Conservation (phyloP, 352 stramenopile genomes). For the Globisporangium radiosum region DNA sequence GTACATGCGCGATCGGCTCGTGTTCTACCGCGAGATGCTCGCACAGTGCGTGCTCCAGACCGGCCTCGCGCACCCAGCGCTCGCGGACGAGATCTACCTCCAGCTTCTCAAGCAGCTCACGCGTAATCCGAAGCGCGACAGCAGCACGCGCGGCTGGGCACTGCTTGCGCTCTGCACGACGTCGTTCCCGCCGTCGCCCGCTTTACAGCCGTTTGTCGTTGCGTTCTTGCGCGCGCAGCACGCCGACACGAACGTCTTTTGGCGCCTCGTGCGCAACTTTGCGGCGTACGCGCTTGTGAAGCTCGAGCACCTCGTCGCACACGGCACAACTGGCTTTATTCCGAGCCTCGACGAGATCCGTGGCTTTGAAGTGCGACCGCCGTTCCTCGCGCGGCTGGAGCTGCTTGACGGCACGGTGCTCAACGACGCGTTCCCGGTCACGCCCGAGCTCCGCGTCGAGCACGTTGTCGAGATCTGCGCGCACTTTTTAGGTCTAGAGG, state of each 20-base stretch:
- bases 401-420: slow-evolving; percentile 89
- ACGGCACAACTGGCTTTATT: slow-evolving; percentile 90
- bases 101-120: slow-evolving; percentile 93
- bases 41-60: slow-evolving; percentile 92
- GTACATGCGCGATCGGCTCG: slow-evolving; percentile 93
- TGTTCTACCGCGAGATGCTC: slow-evolving; percentile 92
- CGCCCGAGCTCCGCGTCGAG: slow-evolving; percentile 87
- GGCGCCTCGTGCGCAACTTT: slow-evolving; percentile 81
- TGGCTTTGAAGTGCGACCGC: slow-evolving; percentile 89
- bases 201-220: slow-evolving; percentile 87
- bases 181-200: slow-evolving; percentile 85
- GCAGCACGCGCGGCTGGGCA: slow-evolving; percentile 88
- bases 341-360: slow-evolving; percentile 91
- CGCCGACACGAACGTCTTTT: slow-evolving; percentile 64
- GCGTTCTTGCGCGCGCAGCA: slow-evolving; percentile 88
- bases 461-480: slow-evolving; percentile 91
- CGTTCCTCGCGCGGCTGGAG: slow-evolving; percentile 91
- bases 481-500: slow-evolving; percentile 88
- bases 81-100: slow-evolving; percentile 93
- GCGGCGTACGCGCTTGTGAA: slow-evolving; percentile 89
- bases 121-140: slow-evolving; percentile 89
- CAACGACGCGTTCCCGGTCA: slow-evolving; percentile 89
- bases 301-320: slow-evolving; percentile 85
- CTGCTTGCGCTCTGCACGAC: slow-evolving; percentile 91
- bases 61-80: slow-evolving; percentile 72